phyloP scores from a whole-genome alignment of 2,329 filamentous ascomycete species.

The Botryotinia calthae region DNA sequence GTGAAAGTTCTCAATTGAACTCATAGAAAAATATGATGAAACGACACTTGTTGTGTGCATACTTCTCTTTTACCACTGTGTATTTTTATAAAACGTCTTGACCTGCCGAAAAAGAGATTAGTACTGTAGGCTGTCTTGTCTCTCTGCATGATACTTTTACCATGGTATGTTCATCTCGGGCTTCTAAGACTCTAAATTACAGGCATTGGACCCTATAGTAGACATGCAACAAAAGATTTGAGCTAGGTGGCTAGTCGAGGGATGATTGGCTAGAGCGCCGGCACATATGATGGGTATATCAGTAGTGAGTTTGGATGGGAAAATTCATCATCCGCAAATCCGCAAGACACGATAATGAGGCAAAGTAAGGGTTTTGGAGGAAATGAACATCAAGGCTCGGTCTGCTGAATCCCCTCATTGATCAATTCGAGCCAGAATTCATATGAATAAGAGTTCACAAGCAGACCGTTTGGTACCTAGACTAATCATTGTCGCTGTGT shows the following conservation, averaged over 20 bases:
- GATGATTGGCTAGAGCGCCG: neutral
- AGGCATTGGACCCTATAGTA: neutral
- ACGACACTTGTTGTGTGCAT: neutral
- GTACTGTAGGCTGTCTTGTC: neutral
- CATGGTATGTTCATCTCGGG: neutral
- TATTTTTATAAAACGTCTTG: neutral
- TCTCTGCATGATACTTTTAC: neutral
- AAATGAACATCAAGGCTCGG: neutral
- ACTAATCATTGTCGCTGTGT: neutral
- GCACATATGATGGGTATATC: neutral
- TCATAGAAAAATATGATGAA: neutral
- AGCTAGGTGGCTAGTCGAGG: neutral
- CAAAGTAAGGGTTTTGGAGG: neutral
- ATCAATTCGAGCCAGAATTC: neutral
- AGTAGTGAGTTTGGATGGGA: neutral
- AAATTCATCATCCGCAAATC: neutral
- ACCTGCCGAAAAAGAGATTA: neutral
- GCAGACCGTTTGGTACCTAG: neutral
- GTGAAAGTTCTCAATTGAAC: neutral
- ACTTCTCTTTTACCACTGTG: neutral
- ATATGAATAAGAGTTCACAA: neutral
- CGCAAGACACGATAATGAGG: neutral
- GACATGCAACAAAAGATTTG: neutral
- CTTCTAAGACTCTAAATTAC: neutral
- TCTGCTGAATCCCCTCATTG: neutral